Conservation (phyloP, 768 basidiomycete genomes). For the Daedaleopsis nitida region DNA sequence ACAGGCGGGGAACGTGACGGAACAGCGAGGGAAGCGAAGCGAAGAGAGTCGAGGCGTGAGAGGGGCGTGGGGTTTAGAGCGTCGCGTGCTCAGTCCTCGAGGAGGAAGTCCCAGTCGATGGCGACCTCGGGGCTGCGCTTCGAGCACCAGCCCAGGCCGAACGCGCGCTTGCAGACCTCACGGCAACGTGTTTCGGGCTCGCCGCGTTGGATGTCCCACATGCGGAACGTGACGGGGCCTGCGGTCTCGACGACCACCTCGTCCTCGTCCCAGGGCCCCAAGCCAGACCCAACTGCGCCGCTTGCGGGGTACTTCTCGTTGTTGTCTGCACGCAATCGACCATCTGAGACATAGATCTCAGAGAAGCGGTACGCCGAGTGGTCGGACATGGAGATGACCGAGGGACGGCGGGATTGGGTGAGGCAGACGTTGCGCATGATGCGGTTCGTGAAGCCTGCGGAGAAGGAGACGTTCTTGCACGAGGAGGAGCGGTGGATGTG, state of each 20-base stretch:
- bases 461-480: slow-evolving; percentile 50
- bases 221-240: slow-evolving; percentile 67
- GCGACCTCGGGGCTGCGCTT: slow-evolving; percentile 53
- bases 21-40: neutral
- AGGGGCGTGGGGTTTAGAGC: neutral
- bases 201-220: slow-evolving; percentile 76
- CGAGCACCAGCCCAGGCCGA: slow-evolving; percentile 48
- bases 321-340: slow-evolving; percentile 5
- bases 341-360: slow-evolving; percentile 28
- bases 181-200: slow-evolving; percentile 63
- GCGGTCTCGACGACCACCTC: slow-evolving; percentile 63
- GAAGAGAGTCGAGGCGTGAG: neutral
- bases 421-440: slow-evolving; percentile 43
- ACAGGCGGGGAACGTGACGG: neutral
- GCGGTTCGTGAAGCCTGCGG: slow-evolving; percentile 73
- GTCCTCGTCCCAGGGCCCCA: slow-evolving; percentile 42
- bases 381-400: slow-evolving; percentile 26
- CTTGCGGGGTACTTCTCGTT: slow-evolving; percentile 18
- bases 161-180: slow-evolving; percentile 63
- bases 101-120: slow-evolving; percentile 80
- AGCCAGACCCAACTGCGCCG: slow-evolving; percentile 8
- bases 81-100: slow-evolving; percentile 52
- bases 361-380: slow-evolving; percentile 19
- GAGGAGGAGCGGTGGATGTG: slow-evolving; percentile 50
- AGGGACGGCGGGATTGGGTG: slow-evolving; percentile 30